Evolutionary conservation across 495 filamentous ascomycete species (phyloP), one percentile per base, ranked within the genome.

Genomic region (Umbilicaria muhlenbergii): DNA sequence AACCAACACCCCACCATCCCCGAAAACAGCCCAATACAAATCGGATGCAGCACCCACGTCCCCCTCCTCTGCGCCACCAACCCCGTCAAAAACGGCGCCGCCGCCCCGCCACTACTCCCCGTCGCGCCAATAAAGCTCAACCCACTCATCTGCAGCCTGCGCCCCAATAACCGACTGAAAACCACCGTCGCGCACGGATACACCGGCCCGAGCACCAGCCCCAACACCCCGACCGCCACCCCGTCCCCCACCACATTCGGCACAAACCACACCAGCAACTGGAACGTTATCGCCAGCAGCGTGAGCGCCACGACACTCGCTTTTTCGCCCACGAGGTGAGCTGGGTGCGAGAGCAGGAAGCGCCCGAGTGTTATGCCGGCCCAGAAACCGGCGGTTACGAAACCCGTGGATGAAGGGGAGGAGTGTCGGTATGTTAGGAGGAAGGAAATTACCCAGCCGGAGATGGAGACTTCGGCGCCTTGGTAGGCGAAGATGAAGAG

Each of bases 381-480:
- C 85, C 85, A 88, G 60, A 88, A 92, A 4, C 83, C 85, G 0
- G 82, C 67, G 16, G 81, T 86, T 3, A 89, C 83, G 55, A 86
- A 88, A 13, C 86, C 84, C 8, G 87, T 80, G 3, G 65, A 61
- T 7, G 68, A 60, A 3, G 80, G 80, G 45, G 78, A 62, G 11
- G 81, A 81, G 51, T 73, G 58, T 15, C 84, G 80, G 44, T 75
- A 70, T 32, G 63, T 71, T 56, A 87, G 81, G 32, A 88, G 60
- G 64, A 85, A 86, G 3, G 79, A 81, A 37, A 86, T 82, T 13
- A 86, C 76, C 86, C 83, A 92, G 17, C 83, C 78, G 0, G 81
- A 83, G 51, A 83, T 76, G 15, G 73, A 76, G 5, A 86, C 81
- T 55, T 86, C 82, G 32, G 80, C 81, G 28, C 81, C 82, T 55